phyloP scores from a whole-genome alignment of 768 basidiomycete species.

The Trametes sanguinea region DNA sequence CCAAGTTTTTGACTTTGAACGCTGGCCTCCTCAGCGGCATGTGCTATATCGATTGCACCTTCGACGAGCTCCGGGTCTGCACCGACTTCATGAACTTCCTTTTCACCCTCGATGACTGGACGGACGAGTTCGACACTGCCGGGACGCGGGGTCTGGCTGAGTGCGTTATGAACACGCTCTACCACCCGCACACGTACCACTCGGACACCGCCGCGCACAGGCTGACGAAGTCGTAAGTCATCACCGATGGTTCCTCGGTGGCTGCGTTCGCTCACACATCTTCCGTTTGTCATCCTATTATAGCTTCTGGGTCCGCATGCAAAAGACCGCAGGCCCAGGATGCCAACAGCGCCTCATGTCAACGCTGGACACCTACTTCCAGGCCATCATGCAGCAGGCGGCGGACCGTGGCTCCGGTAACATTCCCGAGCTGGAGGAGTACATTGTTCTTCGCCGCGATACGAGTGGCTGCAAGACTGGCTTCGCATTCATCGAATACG shows the following conservation, averaged over 20 bases:
- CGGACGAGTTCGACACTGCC: constrained; percentile 38
- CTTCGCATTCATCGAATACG: constrained; percentile 58
- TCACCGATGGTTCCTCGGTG: neutral
- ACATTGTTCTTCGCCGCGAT: constrained; percentile 53
- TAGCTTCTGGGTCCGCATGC: constrained; percentile 41
- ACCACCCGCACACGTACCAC: constrained; percentile 30
- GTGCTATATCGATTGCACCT: constrained; percentile 60
- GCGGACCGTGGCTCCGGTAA: constrained; percentile 29
- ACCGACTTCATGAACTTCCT: constrained; percentile 64
- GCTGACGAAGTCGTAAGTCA: constrained; percentile 25
- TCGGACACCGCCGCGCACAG: constrained; percentile 30
- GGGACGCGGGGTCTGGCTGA: constrained; percentile 28
- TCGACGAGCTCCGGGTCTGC: constrained; percentile 60
- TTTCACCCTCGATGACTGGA: constrained; percentile 46
- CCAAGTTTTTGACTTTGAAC: constrained; percentile 53
- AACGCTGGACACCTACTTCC: constrained; percentile 34
- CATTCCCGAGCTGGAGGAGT: constrained; percentile 48
- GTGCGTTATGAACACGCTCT: constrained; percentile 34
- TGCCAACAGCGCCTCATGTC: constrained; percentile 39
- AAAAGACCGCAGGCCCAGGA: constrained; percentile 40
- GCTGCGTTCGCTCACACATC: constrained; percentile 6
- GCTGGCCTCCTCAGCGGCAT: constrained; percentile 67
- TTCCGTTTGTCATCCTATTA: neutral
- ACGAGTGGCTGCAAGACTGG: constrained; percentile 55
- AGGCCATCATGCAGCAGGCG: constrained; percentile 36